Conservation (phyloP, 176 grass and related monocot species). For the Secale cereale region DNA sequence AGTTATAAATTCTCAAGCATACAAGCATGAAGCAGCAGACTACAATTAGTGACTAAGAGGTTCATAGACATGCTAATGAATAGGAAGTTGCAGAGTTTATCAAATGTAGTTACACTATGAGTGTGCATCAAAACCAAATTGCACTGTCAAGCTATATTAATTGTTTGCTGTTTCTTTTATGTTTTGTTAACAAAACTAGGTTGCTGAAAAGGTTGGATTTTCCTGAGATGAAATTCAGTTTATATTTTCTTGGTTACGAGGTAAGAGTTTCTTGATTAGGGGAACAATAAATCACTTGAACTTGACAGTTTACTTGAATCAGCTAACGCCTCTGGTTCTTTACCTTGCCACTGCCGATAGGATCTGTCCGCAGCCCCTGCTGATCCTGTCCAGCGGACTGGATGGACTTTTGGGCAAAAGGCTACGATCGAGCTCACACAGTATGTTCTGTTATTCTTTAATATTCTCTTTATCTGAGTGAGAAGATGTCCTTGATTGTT, state of each 20-base stretch:
- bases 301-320: not conserved
- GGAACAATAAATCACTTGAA: not conserved
- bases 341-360: constrained; percentile 23
- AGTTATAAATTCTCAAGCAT: not conserved
- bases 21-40: not conserved
- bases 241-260: constrained; percentile 97
- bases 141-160: not conserved
- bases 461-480: not conserved
- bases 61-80: not conserved
- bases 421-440: constrained; percentile 96
- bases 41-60: not conserved
- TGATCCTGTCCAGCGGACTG: constrained; percentile 70
- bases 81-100: not conserved
- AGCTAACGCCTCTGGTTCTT: not conserved
- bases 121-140: not conserved
- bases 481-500: not conserved
- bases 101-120: not conserved
- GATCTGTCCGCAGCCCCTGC: constrained; percentile 65
- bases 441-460: constrained; percentile 30
- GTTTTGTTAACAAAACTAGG: constrained; percentile 33
- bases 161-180: not conserved
- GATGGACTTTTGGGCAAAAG: constrained; percentile 92
- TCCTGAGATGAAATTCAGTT: constrained; percentile 92
- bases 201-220: constrained; percentile 97
- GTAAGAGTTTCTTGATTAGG: constrained; percentile 35